Conservation (phyloP, 176 grass and related monocot species). For the Poa pratensis region DNA sequence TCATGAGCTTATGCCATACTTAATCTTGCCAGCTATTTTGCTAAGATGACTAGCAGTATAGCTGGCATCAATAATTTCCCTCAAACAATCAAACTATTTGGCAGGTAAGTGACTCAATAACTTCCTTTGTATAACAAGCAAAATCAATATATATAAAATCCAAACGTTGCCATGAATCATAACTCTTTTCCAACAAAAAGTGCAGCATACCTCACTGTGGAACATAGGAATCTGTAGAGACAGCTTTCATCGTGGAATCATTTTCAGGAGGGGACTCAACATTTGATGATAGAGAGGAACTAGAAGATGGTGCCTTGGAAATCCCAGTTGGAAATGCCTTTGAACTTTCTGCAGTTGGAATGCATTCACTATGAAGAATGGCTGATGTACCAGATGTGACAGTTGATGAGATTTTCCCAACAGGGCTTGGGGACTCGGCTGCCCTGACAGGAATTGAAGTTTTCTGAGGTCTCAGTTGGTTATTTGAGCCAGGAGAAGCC, state of each 20-base stretch:
- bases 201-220: slow-evolving; percentile 57
- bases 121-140: slow-evolving; percentile 3
- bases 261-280: slow-evolving; percentile 36
- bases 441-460: slow-evolving; percentile 26
- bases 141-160: slow-evolving; percentile 9
- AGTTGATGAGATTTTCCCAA: slow-evolving; percentile 40
- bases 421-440: slow-evolving; percentile 47
- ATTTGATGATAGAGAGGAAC: slow-evolving; percentile 45
- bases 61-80: not conserved
- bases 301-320: slow-evolving; percentile 35
- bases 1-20: not conserved
- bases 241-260: slow-evolving; percentile 37
- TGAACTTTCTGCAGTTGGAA: slow-evolving; percentile 32
- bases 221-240: slow-evolving; percentile 36
- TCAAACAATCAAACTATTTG: slow-evolving; percentile 22
- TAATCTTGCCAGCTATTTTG: not conserved
- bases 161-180: slow-evolving; percentile 9
- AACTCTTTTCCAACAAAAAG: slow-evolving; percentile 21
- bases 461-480: slow-evolving; percentile 51
- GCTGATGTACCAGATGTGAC: slow-evolving; percentile 20
- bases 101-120: not conserved
- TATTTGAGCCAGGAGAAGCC: slow-evolving; percentile 52
- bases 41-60: not conserved
- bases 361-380: slow-evolving; percentile 29
- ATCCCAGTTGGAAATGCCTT: slow-evolving; percentile 34